Evolutionary conservation across 345 rosid species (phyloP), one percentile per base, ranked within the genome.

Genomic region (Stellera chamaejasme): DNA sequence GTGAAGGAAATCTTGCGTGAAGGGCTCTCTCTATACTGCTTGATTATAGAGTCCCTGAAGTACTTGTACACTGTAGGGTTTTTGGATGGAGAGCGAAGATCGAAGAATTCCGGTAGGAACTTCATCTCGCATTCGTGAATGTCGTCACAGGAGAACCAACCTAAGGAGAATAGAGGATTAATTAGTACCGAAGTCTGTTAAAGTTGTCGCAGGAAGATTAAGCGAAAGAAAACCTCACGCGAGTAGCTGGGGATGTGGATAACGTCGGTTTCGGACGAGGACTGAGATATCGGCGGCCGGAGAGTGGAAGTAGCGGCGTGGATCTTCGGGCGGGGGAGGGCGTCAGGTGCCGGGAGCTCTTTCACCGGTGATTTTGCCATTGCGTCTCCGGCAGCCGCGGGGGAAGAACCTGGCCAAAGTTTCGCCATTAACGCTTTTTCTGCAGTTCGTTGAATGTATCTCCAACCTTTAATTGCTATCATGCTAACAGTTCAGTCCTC

Each of bases 41-140:
- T 79, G 61, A 92, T 65, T 11, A 92, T 86, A 16, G 93, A 84
- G 74, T 92, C 82, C 53, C 98, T 72, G 55, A 72, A 67, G 75
- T 85, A 85, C 57, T 62, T 62, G 74, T 92, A 92, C 61, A 71
- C 56, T 32, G 7, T 67, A 64, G 96, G 80, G 74, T 54, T 80
- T 62, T 83, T 85, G 8, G 90, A 82, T 1, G 88, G 67, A n/a
- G 78, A 77, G 23, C 81, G 75, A 44, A 79, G 73, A 69, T 77
- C 88, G 71, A 88, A 91, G 71, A 85, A 80, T 13, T 91, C 96
- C 7, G 95, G 95, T 0, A 91, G 73, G 50, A 80, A 79, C 7
- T 90, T 75, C 48, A 70, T 41, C 80, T 88, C 98, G 76, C 95
- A 88, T 43, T 82, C 92, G 70, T 71, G 77, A 55, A 85, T 63